Conservation (phyloP, 2,329 filamentous ascomycete genomes). For the Hypoxylon sp. region DNA sequence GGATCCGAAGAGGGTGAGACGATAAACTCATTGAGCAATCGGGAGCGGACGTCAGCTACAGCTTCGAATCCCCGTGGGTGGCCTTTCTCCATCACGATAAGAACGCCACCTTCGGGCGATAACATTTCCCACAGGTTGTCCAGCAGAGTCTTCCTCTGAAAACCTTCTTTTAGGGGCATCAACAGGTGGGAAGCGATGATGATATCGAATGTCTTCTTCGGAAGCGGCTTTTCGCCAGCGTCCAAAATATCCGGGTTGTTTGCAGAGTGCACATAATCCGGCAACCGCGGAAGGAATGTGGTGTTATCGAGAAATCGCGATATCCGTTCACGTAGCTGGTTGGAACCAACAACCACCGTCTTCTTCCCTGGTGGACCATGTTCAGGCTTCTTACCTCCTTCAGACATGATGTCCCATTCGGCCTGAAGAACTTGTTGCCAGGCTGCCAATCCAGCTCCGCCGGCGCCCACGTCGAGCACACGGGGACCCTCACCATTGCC, state of each 20-base stretch:
- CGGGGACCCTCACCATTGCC: constrained; percentile 70
- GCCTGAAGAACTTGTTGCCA: constrained; percentile 84
- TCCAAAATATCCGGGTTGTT: constrained; percentile 73
- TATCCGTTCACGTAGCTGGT: constrained; percentile 80
- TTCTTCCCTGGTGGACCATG: constrained; percentile 76
- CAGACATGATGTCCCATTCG: constrained; percentile 81
- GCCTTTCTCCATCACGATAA: constrained; percentile 92
- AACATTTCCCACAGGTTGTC: constrained; percentile 92
- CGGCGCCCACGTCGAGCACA: constrained; percentile 81
- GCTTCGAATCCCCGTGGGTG: constrained; percentile 93
- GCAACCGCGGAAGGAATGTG: constrained; percentile 91
- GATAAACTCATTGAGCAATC: constrained; percentile 79
- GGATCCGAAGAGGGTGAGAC: constrained; percentile 52
- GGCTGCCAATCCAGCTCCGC: constrained; percentile 79
- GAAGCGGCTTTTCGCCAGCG: constrained; percentile 66
- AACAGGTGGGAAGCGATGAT: constrained; percentile 91
- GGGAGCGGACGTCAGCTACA: constrained; percentile 85
- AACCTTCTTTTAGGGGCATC: constrained; percentile 81
- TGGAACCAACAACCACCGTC: constrained; percentile 84
- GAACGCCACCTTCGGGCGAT: constrained; percentile 85
- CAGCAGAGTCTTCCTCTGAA: constrained; percentile 81
- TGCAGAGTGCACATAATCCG: constrained; percentile 81
- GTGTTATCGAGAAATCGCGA: constrained; percentile 87
- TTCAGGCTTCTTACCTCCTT: constrained; percentile 61
- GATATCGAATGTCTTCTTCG: constrained; percentile 86